A percentile compares a stretch with the other conserved stretches of the same genome.
These are phyloP conservation scores for Lactarius sanguifluus DNA, from an alignment of 768 basidiomycete species.

Conservation along the genomic window DNA sequence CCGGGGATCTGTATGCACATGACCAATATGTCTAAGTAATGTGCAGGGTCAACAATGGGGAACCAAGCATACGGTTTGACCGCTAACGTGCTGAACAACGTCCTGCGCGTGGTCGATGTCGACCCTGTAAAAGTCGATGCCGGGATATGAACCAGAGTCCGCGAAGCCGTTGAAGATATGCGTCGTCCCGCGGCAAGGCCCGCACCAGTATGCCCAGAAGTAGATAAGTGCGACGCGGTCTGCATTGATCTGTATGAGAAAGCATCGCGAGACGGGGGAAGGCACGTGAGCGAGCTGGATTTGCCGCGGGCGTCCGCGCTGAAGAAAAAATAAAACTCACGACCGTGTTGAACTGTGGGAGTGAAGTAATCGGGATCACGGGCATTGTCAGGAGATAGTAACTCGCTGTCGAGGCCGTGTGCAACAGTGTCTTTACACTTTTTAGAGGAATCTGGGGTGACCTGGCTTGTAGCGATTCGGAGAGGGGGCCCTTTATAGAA, in stretches of 20 bases:
- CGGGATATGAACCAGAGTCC: slow-evolving; percentile 17
- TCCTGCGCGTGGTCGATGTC: slow-evolving; percentile 24
- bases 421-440: background rate
- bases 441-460: background rate
- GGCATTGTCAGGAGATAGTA: slow-evolving; percentile 14
- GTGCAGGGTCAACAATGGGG: background rate
- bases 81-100: slow-evolving; percentile 15
- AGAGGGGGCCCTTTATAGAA: slow-evolving; percentile 10
- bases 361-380: slow-evolving; percentile 20
- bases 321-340: slow-evolving; percentile 11
- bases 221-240: slow-evolving; percentile 21
- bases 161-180: slow-evolving; percentile 23
- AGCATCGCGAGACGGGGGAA: background rate
- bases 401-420: background rate
- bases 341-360: slow-evolving; percentile 19
- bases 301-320: background rate
- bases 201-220: slow-evolving; percentile 28
- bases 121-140: slow-evolving; percentile 25
- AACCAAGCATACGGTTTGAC: slow-evolving; percentile 17
- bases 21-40: background rate
- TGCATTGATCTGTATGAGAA: slow-evolving; percentile 1
- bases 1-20: slow-evolving; percentile 21
- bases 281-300: background rate
- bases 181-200: slow-evolving; percentile 24
- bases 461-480: background rate